phyloP scores from a whole-genome alignment of 495 filamentous ascomycete genomes.

The Penicillium maclennaniae region DNA sequence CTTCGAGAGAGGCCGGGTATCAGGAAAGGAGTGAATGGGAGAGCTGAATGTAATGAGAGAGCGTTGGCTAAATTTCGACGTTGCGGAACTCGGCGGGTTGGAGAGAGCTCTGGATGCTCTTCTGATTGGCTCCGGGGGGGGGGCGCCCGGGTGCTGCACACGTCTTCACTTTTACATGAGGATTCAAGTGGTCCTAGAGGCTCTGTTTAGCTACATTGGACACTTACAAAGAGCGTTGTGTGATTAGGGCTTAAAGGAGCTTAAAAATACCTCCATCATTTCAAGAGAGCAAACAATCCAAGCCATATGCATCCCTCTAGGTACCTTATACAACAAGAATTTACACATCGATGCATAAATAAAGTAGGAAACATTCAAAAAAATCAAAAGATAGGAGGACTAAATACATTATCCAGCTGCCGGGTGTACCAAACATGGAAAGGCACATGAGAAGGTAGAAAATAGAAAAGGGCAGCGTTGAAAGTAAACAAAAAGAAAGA shows the following conservation, averaged over 20 bases:
- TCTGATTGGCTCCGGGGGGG: conserved; percentile 28
- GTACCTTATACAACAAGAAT: too few species aligned
- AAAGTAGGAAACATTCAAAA: neutral
- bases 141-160: conserved; percentile 9
- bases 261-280: too few species aligned
- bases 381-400: conserved; percentile 28
- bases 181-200: too few species aligned
- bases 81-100: conserved; percentile 38
- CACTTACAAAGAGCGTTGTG: too few species aligned
- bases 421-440: conserved; percentile 20
- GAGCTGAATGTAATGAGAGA: conserved; percentile 11
- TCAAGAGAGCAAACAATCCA: too few species aligned
- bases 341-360: neutral
- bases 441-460: conserved; percentile 32
- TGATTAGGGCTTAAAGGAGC: too few species aligned
- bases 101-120: conserved; percentile 21
- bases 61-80: conserved; percentile 20
- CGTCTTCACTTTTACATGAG: neutral
- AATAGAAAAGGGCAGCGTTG: conserved; percentile 18
- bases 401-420: conserved; percentile 49
- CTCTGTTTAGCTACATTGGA: too few species aligned
- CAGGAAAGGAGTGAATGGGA: conserved; percentile 5
- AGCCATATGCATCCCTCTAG: too few species aligned
- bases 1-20: conserved; percentile 4
- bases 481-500: conserved; percentile 10